Conservation (phyloP, 1,139 yeast genomes). For the Protomyces pachydermus region DNA sequence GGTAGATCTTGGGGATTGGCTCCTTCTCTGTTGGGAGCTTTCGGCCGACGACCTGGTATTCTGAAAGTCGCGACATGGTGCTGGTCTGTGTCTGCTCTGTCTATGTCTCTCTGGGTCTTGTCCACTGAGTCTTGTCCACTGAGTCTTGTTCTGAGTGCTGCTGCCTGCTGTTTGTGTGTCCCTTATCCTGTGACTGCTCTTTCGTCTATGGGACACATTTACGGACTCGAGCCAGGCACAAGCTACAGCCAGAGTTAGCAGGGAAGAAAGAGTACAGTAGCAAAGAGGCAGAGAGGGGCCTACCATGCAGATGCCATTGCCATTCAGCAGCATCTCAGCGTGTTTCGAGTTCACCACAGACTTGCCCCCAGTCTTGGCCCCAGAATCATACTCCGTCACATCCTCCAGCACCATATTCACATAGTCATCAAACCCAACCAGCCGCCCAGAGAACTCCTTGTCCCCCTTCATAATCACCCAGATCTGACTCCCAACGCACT, state of each 20-base stretch:
- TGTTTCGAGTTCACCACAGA: constrained; percentile 43
- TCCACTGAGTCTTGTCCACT: not conserved
- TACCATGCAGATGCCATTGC: constrained; percentile 82
- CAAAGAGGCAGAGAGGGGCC: constrained; percentile 5
- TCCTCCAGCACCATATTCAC: constrained; percentile 82
- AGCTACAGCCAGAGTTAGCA: not conserved
- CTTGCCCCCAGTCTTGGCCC: constrained; percentile 38
- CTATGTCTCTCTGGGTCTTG: not conserved
- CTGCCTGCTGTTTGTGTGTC: not conserved
- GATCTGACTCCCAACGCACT: constrained; percentile 72
- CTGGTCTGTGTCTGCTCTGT: not conserved
- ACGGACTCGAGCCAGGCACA: not conserved
- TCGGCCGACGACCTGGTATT: constrained; percentile 99
- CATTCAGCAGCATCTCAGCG: constrained; percentile 73
- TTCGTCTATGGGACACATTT: not conserved
- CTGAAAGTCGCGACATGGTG: constrained; percentile 38
- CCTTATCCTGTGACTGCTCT: not conserved
- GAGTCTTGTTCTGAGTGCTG: too few species aligned
- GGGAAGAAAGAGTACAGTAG: not conserved
- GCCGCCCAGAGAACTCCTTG: constrained; percentile 66
- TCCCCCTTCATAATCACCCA: constrained; percentile 72
- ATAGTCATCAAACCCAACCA: constrained; percentile 90
- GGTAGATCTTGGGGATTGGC: constrained; percentile 99
- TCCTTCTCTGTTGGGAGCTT: constrained; percentile 98
- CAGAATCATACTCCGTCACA: constrained; percentile 54